A percentile compares a stretch with the other conserved stretches of the same genome.
phyloP scores from a whole-genome alignment of 805 yeast genomes.

The Candida tallmaniae region DNA sequence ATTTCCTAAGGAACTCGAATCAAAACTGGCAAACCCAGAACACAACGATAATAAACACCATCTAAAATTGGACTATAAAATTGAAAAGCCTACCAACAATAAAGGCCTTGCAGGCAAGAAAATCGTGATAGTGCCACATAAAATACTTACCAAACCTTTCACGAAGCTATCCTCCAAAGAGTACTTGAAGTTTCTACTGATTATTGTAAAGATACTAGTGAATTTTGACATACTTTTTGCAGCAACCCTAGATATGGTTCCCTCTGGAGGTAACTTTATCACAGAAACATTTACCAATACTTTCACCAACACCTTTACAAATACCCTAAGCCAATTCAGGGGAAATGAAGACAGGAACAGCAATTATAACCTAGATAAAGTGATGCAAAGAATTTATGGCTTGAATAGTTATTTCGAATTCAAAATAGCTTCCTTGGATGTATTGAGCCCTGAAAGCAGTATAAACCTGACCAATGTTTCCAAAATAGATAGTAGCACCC shows the following conservation, averaged over 20 bases:
- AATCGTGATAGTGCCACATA: slow-evolving; percentile 37
- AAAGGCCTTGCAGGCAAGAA: slow-evolving; percentile 14
- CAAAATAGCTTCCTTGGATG: slow-evolving; percentile 2
- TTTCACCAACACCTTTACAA: slow-evolving; percentile 1
- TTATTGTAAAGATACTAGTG: slow-evolving; percentile 33
- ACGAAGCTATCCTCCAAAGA: slow-evolving; percentile 32
- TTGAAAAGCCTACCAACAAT: slow-evolving; percentile 1
- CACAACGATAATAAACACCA: background rate
- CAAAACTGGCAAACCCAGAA: background rate
- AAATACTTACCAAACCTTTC: slow-evolving; percentile 38
- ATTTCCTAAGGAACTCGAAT: background rate
- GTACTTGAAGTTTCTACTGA: slow-evolving; percentile 30
- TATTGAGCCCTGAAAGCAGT: slow-evolving; percentile 4
- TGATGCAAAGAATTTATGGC: slow-evolving; percentile 13
- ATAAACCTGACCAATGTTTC: no score
- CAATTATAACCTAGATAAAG: slow-evolving; percentile 15
- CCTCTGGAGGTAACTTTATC: no score
- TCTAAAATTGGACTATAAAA: slow-evolving; percentile 1
- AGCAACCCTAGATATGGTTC: slow-evolving; percentile 10
- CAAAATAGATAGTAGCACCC: no score
- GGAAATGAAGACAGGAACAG: slow-evolving; percentile 3
- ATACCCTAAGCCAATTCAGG: slow-evolving; percentile 11
- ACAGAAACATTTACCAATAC: no score
- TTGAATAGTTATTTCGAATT: slow-evolving; percentile 15
- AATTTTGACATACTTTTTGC: slow-evolving; percentile 29